Evolutionary conservation across 1,139 yeast species (phyloP), one percentile per base, ranked within the genome.

Genomic region (Scheffersomyces cryptocercus): DNA sequence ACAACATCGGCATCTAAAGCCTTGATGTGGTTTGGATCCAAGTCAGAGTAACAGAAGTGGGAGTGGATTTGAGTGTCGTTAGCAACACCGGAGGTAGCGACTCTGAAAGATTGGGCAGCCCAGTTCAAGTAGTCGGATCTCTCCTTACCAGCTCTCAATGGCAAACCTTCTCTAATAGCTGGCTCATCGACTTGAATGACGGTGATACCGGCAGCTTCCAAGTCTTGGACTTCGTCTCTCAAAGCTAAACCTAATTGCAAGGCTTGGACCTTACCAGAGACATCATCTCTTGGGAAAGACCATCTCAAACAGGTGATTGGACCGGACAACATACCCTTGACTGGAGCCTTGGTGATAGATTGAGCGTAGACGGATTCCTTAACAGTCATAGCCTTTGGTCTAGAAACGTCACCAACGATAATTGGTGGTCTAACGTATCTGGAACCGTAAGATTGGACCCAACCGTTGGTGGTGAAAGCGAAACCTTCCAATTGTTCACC

Each of bases 301-400:
- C 99, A 93, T 85, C 99, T 89, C 73, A 93, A 85, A 77, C 96
- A 89, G 65, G 99, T 93, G 63, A 93, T 95, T 71, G 99, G 99
- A 78, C 99, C 99, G 70, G 99, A 91, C 73, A 93, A 87, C 99
- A 93, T 93, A 88, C 99, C 99, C 85, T 93, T 93, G 84, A 93
- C 87, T 70, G 97, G 97, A 79, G 87, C 87, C 64, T 83, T 76
- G 66, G 98, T 90, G 68, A 93, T 76, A 53, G 97, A 88, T 82
- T 95, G 99, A 61, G 99, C 99, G 75, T 89, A 93, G 68, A 93
- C 96, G 50, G 98, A 91, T 82, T 95, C 99, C 83, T 90, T 91
- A 61, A 93, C 98, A 59, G 99, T 85, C 97, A 93, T 93, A 59
- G 98, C 88, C 70, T 82, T 83, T 70, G 99, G 98, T 82, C 99